Base-by-base conservation (phyloP, 2,329 filamentous ascomycete genomes). In the Neurospora sp. region DNA sequence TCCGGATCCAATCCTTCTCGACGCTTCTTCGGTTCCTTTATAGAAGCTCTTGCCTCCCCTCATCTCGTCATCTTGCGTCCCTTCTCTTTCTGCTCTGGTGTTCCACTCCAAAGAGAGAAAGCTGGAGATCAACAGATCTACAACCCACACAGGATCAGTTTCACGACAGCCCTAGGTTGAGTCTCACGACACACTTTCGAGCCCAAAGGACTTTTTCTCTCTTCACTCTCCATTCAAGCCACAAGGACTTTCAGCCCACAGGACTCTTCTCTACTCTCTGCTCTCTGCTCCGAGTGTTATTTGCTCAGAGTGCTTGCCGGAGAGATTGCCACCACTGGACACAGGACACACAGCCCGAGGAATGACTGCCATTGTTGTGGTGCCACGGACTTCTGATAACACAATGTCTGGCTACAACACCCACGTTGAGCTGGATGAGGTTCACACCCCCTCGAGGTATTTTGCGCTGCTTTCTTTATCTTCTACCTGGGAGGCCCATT, bases 371-470 rank as follows among this genome's bases (percentile, higher is more conserved):
- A 70, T 75, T 75, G 73, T 75, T 72, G 70, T 78, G 68, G 70
- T 78, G 68, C 70, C 74, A 70, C 73, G 74, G 72, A 74, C 70
- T 62, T 62, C 52, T 68, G 72, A 72, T 70, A 73, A 73, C 43
- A 76, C 81, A 76, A 87, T 87, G 85, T 81, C 85, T 78, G 82
- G 82, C 80, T 86, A 82, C 82, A 85, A 81, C 76, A 62, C 23
- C 52, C 81, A 82, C 76, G 78, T 83, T 80, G 85, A 87, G 78
- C 83, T 87, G 81, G 85, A 87, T 79, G 85, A 88, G 80, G 84
- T 86, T 80, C 83, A 86, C 78, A 85, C 84, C 77, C 84, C 87
- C 78, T 83, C 85, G 82, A 89, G 86, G 86, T 89, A 89, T 82
- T 81, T 81, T 82, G 79, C 78, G 78, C 75, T 76, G 74, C 82